phyloP scores from a whole-genome alignment of 768 basidiomycete species.

The Xerocomellus chrysenteron region DNA sequence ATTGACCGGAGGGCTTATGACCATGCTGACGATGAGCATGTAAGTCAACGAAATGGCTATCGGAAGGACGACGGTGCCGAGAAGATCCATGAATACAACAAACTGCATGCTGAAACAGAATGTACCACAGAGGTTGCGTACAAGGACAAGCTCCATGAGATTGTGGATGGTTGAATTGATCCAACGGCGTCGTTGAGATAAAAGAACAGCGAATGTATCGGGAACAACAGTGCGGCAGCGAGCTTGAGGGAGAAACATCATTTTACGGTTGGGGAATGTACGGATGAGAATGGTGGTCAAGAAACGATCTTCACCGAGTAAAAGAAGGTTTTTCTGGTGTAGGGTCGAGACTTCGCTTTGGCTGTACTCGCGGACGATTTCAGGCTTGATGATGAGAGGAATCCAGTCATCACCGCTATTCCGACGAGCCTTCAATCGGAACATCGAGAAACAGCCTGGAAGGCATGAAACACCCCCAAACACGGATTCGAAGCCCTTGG shows the following conservation, averaged over 20 bases:
- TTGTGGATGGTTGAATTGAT: constrained; percentile 99
- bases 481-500: constrained; percentile 98
- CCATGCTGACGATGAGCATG: constrained; percentile 78
- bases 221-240: constrained; percentile 94
- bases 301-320: constrained; percentile 99
- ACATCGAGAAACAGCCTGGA: constrained; percentile 99
- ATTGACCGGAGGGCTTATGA: constrained; percentile 72
- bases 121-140: constrained; percentile 95
- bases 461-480: constrained; percentile 99
- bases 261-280: constrained; percentile 97
- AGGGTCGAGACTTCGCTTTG: constrained; percentile 91
- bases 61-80: constrained; percentile 90
- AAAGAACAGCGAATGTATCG: constrained; percentile 87
- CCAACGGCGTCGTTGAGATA: constrained; percentile 98
- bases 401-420: constrained; percentile 93
- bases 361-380: constrained; percentile 96
- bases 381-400: constrained; percentile 93
- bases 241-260: constrained; percentile 99
- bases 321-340: constrained; percentile 95
- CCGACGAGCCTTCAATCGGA: constrained; percentile 92
- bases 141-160: constrained; percentile 96
- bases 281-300: constrained; percentile 93
- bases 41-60: constrained; percentile 92
- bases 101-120: constrained; percentile 99
- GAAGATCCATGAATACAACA: constrained; percentile 95